These are phyloP conservation scores for Hymenoscyphus infarciens DNA, from an alignment of 2,329 filamentous ascomycete species.

Conservation along the genomic window DNA sequence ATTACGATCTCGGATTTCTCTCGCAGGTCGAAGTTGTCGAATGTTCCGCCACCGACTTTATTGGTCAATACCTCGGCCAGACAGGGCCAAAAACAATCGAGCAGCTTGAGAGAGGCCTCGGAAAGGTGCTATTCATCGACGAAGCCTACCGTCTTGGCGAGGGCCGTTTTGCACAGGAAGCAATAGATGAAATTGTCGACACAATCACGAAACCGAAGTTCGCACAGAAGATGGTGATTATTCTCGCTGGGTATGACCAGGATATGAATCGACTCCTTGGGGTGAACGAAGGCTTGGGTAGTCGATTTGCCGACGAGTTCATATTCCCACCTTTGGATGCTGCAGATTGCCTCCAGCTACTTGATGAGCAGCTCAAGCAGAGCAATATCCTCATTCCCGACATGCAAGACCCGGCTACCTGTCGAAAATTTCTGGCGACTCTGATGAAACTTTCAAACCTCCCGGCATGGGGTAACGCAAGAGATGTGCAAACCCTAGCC, in stretches of 20 bases:
- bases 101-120: conserved; percentile 50
- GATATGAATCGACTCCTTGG: conserved; percentile 52
- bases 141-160: conserved; percentile 54
- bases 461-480: conserved; percentile 49
- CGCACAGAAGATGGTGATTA: conserved; percentile 48
- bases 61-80: conserved; percentile 66
- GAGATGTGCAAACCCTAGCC: conserved; percentile 48
- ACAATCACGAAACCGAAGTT: conserved; percentile 45
- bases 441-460: conserved; percentile 41
- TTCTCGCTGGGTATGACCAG: conserved; percentile 54
- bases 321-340: conserved; percentile 40
- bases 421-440: conserved; percentile 20
- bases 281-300: conserved; percentile 50
- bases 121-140: conserved; percentile 56
- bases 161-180: conserved; percentile 53
- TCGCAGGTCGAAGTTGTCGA: conserved; percentile 57
- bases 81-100: conserved; percentile 64
- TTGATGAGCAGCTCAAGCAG: conserved; percentile 37
- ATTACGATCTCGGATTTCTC: conserved; percentile 70
- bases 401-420: conserved; percentile 30
- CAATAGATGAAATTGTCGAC: conserved; percentile 68
- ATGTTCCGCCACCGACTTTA: conserved; percentile 63
- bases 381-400: conserved; percentile 29
- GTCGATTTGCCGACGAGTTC: conserved; percentile 51
- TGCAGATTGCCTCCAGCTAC: conserved; percentile 37